Evolutionary conservation across 2,329 filamentous ascomycete species (phyloP).

Genomic region (Penicillium sp.): DNA sequence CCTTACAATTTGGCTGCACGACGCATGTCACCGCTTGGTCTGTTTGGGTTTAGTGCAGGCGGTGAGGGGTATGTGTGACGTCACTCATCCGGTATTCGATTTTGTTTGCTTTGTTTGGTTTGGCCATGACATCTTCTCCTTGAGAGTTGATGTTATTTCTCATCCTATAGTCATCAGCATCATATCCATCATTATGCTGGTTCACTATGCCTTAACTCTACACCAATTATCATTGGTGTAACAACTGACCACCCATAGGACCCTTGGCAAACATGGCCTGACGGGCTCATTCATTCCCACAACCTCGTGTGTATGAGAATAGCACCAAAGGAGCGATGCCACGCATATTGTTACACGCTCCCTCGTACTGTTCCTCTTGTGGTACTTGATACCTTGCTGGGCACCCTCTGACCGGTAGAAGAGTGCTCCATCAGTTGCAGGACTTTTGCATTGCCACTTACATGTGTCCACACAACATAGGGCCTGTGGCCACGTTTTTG

Average conservation of each 20-base stretch:
- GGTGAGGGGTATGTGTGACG: conserved; percentile 1
- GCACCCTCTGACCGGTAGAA: conserved; percentile 45
- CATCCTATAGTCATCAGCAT: not conserved
- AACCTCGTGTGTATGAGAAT: conserved; percentile 45
- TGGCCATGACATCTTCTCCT: not conserved
- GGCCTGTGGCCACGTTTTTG: conserved; percentile 55
- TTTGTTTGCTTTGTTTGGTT: not conserved
- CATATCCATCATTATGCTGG: not conserved
- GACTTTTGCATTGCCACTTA: conserved; percentile 15
- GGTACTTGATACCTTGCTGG: conserved; percentile 40
- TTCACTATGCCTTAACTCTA: not conserved
- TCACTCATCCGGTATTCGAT: not conserved
- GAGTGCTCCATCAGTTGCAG: conserved; percentile 32
- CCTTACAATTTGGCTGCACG: not conserved
- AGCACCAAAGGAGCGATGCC: conserved; percentile 48
- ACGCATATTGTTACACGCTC: conserved; percentile 17
- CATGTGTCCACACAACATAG: conserved; percentile 48
- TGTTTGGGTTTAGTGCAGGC: conserved; percentile 12
- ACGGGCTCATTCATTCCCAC: conserved; percentile 36
- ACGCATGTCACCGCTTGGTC: conserved; percentile 5
- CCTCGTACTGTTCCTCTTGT: conserved; percentile 38
- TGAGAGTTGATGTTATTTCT: not conserved
- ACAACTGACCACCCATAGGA: conserved; percentile 25
- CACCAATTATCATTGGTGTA: conserved; percentile 30
- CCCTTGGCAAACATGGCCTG: conserved; percentile 51